These are phyloP conservation scores for Aspergillus sp. DNA, from an alignment of 2,329 filamentous ascomycete genomes.

Conservation along the genomic window DNA sequence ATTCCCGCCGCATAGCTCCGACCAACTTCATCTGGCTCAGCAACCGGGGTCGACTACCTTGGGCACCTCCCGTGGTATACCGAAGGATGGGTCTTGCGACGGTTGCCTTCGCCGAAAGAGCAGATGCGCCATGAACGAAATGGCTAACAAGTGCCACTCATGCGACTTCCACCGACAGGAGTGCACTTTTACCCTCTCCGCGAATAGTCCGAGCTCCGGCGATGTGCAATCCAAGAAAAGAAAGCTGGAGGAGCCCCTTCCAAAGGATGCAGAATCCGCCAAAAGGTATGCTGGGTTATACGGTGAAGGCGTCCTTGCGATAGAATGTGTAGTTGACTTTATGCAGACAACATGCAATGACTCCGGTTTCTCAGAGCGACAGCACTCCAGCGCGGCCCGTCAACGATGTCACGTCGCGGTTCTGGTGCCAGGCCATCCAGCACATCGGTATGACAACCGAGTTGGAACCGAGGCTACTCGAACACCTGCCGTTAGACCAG, in stretches of 20 bases:
- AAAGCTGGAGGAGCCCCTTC: conserved; percentile 26
- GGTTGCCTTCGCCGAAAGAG: conserved; percentile 35
- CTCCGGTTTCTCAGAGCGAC: conserved; percentile 13
- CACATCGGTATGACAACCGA: conserved; percentile 37
- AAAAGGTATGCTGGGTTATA: conserved; percentile 26
- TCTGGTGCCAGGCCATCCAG: conserved; percentile 30
- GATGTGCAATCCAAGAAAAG: conserved; percentile 28
- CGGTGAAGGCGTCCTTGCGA: too few relatives aligned
- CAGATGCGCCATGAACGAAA: conserved; percentile 36
- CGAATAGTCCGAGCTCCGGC: conserved; percentile 11
- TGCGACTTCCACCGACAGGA: conserved; percentile 38
- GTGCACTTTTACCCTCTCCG: conserved; percentile 31
- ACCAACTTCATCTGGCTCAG: conserved; percentile 16
- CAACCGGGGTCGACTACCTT: too few relatives aligned
- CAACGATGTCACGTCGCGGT: conserved; percentile 16
- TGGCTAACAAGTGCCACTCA: conserved; percentile 36
- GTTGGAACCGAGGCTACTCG: conserved; percentile 31
- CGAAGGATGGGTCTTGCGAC: conserved; percentile 33
- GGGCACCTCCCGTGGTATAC: conserved; percentile 18
- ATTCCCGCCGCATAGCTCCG: conserved; percentile 14
- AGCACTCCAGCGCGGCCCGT: conserved; percentile 3
- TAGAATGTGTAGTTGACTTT: too few relatives aligned
- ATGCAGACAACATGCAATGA: conserved; percentile 17
- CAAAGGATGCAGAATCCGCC: conserved; percentile 19
- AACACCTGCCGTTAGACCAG: conserved; percentile 31